phyloP scores from a whole-genome alignment of 2,329 filamentous ascomycete genomes.

The Fusarium beomiforme region DNA sequence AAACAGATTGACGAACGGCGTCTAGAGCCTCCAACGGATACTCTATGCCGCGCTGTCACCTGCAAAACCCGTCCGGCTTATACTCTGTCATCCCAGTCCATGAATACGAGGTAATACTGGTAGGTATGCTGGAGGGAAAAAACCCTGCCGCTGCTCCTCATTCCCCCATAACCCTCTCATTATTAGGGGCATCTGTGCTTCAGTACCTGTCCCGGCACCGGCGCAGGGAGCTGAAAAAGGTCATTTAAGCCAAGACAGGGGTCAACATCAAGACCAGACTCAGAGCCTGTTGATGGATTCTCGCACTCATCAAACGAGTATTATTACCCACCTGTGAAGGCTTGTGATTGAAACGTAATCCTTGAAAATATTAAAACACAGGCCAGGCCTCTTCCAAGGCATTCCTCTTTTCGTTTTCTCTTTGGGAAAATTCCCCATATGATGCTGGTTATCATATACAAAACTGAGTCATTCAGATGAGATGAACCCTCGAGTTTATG shows the following conservation, averaged over 20 bases:
- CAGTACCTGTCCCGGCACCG: slow-evolving; percentile 8
- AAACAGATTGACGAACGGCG: slow-evolving; percentile 33
- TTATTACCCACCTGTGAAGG: slow-evolving; percentile 22
- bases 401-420: neutral
- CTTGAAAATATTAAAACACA: slow-evolving; percentile 13
- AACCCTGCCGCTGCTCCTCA: neutral
- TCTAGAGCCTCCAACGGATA: slow-evolving; percentile 17
- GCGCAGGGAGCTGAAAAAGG: slow-evolving; percentile 39
- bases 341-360: slow-evolving; percentile 5
- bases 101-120: slow-evolving; percentile 45
- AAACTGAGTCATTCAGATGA: slow-evolving; percentile 6
- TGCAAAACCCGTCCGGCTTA: slow-evolving; percentile 36
- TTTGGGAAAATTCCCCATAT: slow-evolving; percentile 3
- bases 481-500: slow-evolving; percentile 33
- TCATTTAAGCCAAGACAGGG: slow-evolving; percentile 23
- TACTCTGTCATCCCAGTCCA: slow-evolving; percentile 27
- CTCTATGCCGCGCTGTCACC: slow-evolving; percentile 31
- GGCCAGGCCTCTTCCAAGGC: slow-evolving; percentile 25
- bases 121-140: neutral
- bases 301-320: slow-evolving; percentile 26
- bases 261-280: neutral
- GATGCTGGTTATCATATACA: slow-evolving; percentile 9
- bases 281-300: slow-evolving; percentile 3
- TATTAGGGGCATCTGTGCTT: slow-evolving; percentile 21
- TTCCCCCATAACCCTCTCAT: slow-evolving; percentile 5